These are phyloP conservation scores for Forsythia suspensa DNA, from an alignment of 257 asterid genomes.

Conservation along the genomic window DNA sequence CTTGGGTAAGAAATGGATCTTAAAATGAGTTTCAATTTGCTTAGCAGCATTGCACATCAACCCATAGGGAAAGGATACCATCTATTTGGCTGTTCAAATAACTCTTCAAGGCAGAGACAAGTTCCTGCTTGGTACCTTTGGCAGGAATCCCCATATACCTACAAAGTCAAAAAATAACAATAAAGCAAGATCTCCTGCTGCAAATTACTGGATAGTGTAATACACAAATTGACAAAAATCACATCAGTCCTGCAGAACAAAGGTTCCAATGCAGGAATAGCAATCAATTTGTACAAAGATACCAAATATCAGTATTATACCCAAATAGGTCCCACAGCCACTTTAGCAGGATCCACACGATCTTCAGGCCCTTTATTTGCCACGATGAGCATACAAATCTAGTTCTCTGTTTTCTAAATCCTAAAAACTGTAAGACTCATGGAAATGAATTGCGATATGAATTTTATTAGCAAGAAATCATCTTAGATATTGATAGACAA, in stretches of 20 bases:
- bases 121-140: slow-evolving; percentile 57
- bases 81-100: slow-evolving; percentile 37
- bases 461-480: neutral
- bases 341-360: neutral
- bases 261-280: neutral
- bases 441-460: neutral
- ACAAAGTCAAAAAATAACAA: slow-evolving; percentile 13
- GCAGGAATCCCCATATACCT: slow-evolving; percentile 60
- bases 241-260: neutral
- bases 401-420: neutral
- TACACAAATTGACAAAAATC: neutral
- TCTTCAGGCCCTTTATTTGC: neutral
- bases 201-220: neutral
- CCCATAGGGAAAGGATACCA: slow-evolving; percentile 38
- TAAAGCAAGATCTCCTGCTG: slow-evolving; percentile 5
- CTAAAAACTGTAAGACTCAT: neutral
- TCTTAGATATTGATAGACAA: neutral
- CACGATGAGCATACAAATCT: neutral
- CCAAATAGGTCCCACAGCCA: neutral
- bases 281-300: neutral
- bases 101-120: slow-evolving; percentile 51
- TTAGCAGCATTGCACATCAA: slow-evolving; percentile 6
- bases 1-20: neutral
- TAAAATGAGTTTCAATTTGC: neutral
- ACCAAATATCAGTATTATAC: neutral